These are phyloP conservation scores for Colletotrichum shisoi DNA, from an alignment of 2,329 filamentous ascomycete genomes.

Conservation along the genomic window DNA sequence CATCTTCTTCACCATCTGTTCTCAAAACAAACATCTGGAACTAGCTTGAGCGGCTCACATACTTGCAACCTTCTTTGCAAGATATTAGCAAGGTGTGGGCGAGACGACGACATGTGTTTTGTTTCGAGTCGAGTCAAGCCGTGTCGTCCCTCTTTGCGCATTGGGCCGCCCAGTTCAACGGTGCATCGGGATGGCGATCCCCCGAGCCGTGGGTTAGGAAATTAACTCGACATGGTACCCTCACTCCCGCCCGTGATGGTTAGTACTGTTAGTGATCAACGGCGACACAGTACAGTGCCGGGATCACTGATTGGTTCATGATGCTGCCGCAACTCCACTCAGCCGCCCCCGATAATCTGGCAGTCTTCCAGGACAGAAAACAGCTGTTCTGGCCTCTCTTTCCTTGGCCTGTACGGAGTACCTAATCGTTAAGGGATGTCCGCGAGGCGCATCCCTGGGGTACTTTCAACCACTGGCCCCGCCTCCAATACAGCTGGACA, in stretches of 20 bases:
- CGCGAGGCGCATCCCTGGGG: not conserved
- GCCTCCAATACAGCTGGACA: rapidly evolving
- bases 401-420: not conserved
- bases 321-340: conserved; percentile 4
- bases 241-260: not conserved
- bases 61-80: conserved; percentile 2
- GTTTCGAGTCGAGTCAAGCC: conserved; percentile 32
- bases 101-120: conserved; percentile 8
- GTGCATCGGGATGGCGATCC: conserved; percentile 16
- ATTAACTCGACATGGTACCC: not conserved
- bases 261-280: not conserved
- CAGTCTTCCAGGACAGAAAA: too few relatives aligned
- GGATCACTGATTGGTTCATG: conserved; percentile 21
- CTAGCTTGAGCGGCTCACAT: not conserved
- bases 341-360: conserved; percentile 5
- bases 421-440: not conserved
- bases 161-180: not conserved
- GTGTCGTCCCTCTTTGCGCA: conserved; percentile 16
- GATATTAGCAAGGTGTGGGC: conserved; percentile 19
- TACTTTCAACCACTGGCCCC: not conserved
- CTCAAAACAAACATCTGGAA: not conserved
- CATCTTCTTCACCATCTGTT: not conserved
- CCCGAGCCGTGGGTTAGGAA: conserved; percentile 4
- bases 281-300: not conserved
- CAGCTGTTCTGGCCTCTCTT: too few relatives aligned